Percentiles rank a stretch among this genome's conserved stretches.
Evolutionary conservation across 345 rosid genomes (phyloP).

Genomic region (Hibiscus syriacus): DNA sequence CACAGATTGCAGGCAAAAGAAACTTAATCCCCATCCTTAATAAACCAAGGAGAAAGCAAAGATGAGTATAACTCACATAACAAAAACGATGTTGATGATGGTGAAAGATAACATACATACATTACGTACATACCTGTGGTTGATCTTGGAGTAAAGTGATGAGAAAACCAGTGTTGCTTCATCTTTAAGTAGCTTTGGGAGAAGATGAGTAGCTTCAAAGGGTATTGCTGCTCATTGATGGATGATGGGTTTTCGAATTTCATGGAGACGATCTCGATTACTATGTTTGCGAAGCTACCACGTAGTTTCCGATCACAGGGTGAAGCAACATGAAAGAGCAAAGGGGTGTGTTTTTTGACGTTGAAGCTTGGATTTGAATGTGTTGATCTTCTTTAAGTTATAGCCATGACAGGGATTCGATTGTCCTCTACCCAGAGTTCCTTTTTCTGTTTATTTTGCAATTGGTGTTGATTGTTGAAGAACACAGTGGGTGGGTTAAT

Average conservation of each 20-base stretch:
- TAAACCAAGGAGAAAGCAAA: neutral
- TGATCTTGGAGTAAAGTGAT: neutral
- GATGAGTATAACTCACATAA: neutral
- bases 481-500: neutral
- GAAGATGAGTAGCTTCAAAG: neutral
- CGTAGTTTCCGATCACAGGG: neutral
- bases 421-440: neutral
- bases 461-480: neutral
- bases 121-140: too few species aligned
- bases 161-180: neutral
- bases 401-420: neutral
- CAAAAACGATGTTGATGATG: too few species aligned
- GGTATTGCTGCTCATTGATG: neutral
- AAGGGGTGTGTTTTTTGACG: neutral
- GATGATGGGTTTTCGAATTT: neutral
- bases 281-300: neutral
- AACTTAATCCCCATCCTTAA: constrained; percentile 24
- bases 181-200: neutral
- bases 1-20: constrained; percentile 19
- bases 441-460: neutral
- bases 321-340: neutral
- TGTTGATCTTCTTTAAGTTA: neutral
- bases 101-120: too few species aligned
- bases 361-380: neutral
- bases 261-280: neutral